Base-by-base conservation (phyloP, 345 rosid species). In the Arabis alpina region DNA sequence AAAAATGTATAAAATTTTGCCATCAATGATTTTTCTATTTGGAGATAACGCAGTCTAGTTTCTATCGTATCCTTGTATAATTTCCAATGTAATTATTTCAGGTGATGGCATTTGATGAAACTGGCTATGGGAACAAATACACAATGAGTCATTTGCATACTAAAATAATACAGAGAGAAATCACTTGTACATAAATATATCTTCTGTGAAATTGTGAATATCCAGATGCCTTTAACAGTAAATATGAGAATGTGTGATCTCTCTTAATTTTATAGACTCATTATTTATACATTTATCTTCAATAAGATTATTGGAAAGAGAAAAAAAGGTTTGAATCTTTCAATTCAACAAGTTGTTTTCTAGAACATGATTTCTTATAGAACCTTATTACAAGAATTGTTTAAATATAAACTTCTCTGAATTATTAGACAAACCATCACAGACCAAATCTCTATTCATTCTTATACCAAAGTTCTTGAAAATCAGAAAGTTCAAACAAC, bases 51-150 rank as follows among this genome's bases (percentile, higher is more conserved):
- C 23, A 19, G 23, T 19, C 23, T 19, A 19, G 23, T 19, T 19
- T 19, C 23, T 19, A 19, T 19, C 6, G 53, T 49, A 34, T 45
- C 24, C 16, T 34, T 47, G 47, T 3, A 14, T 8, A 16, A 15
- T 25, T 50, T 41, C 1, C 59, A 28, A 49, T 41, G 19, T 57
- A 23, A 56, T 40, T 19, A 32, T 67, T 66, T 56, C 73, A 74
- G 78, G 69, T 74, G 63, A 74, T 68, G 78, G 63, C 73, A 27
- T 74, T 74, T 67, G 78, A 74, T 68, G 78, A 69, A 48, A 58
- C 56, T 57, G 48, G 43, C 61, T 61, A 58, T 25, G 23, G 28
- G 73, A 37, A 16, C 10, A 60, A 19, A 16, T 6, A 9, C 43
- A 36, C 12, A 9, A 2, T 14, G 77, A 59, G 73, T 14, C 34